These are phyloP conservation scores for Chalaropsis thielavioides DNA, from an alignment of 2,329 filamentous ascomycete species.

Conservation along the genomic window DNA sequence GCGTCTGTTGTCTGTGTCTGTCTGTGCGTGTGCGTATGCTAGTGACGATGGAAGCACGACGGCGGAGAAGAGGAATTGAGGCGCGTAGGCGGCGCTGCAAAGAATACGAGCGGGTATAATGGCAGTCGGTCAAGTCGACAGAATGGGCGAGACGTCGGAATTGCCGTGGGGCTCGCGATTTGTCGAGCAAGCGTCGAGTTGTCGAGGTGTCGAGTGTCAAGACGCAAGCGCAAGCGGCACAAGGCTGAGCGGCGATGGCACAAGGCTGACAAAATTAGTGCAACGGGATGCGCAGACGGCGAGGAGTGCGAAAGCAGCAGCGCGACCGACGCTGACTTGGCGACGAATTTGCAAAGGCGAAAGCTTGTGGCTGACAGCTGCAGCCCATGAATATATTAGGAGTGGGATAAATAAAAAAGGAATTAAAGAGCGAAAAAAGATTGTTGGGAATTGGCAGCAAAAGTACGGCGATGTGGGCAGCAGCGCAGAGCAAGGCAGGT, in stretches of 20 bases:
- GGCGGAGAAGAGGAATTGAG: constrained; percentile 9
- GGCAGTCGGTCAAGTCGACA: no score
- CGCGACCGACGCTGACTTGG: neutral
- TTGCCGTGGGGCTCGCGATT: no score
- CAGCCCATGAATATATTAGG: neutral
- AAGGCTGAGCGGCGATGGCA: constrained; percentile 9
- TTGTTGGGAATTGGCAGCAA: neutral
- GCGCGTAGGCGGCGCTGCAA: no score
- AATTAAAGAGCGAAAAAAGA: neutral
- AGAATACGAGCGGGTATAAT: no score
- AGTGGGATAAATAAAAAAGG: neutral
- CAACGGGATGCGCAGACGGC: neutral
- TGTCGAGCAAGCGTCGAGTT: no score
- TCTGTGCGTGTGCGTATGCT: no score
- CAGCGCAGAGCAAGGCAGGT: neutral
- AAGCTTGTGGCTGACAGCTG: neutral
- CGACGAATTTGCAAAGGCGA: neutral
- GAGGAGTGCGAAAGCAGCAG: constrained; percentile 1
- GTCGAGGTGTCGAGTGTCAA: neutral
- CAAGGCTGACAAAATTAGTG: constrained; percentile 12
- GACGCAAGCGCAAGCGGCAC: neutral
- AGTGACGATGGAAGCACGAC: neutral
- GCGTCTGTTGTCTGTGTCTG: constrained; percentile 20
- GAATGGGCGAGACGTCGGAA: no score
- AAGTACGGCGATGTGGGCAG: neutral